A percentile compares a stretch with the other conserved stretches of the same genome.
phyloP scores from a whole-genome alignment of 257 asterid species.

The Primulina huaijiensis region DNA sequence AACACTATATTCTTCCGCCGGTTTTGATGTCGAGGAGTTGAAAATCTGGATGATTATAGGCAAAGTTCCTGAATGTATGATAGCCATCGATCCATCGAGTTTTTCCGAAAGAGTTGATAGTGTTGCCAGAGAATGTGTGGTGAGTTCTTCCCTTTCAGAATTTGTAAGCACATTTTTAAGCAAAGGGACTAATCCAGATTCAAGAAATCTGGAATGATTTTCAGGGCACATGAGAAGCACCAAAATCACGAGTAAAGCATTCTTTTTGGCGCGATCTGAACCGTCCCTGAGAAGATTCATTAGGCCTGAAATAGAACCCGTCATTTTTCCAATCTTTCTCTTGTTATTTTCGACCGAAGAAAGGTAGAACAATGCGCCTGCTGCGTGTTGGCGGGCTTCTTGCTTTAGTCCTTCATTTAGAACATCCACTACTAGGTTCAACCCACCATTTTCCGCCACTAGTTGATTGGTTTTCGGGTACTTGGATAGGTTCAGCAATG shows the following conservation, averaged over 20 bases:
- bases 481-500: conserved; percentile 63
- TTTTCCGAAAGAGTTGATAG: conserved; percentile 55
- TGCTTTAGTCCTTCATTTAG: conserved; percentile 39
- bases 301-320: conserved; percentile 47
- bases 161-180: conserved; percentile 39
- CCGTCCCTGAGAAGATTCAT: conserved; percentile 46
- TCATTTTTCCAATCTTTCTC: conserved; percentile 45
- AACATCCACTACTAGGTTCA: conserved; percentile 43
- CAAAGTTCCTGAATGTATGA: conserved; percentile 45
- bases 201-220: conserved; percentile 52
- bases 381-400: conserved; percentile 76
- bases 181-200: conserved; percentile 53
- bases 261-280: conserved; percentile 48
- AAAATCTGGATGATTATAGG: conserved; percentile 43
- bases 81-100: conserved; percentile 57
- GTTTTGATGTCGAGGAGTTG: conserved; percentile 38
- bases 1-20: conserved; percentile 50
- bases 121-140: conserved; percentile 56
- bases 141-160: conserved; percentile 48
- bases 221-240: conserved; percentile 58
- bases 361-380: conserved; percentile 68
- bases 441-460: conserved; percentile 48
- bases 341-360: conserved; percentile 65
- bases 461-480: conserved; percentile 34
- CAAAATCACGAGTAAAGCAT: conserved; percentile 50